phyloP scores from a whole-genome alignment of 148 eudicot genomes.

The Nepenthes mirabilis region DNA sequence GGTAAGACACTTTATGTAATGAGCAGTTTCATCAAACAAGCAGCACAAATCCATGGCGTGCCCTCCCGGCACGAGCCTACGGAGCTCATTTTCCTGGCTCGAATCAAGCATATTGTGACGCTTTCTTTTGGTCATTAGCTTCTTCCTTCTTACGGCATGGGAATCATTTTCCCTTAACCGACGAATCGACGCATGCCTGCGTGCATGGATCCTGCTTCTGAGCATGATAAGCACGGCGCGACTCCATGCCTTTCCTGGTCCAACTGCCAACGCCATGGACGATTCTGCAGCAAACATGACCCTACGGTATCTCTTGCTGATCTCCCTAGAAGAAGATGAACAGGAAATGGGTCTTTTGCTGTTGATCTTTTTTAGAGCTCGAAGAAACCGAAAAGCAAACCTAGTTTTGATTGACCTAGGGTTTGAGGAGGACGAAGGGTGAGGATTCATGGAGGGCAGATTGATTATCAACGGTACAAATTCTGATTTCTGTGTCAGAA shows the following conservation, averaged over 20 bases:
- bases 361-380: slow-evolving; percentile 39
- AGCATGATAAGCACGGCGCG: slow-evolving; percentile 39
- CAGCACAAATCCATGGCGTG: slow-evolving; percentile 41
- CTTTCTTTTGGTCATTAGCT: background rate
- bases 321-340: background rate
- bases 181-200: background rate
- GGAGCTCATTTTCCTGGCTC: slow-evolving; percentile 14
- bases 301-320: slow-evolving; percentile 8
- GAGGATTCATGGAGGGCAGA: slow-evolving; percentile 8
- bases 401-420: slow-evolving; percentile 31
- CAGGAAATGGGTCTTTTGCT: slow-evolving; percentile 2
- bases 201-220: slow-evolving; percentile 3
- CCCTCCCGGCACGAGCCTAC: slow-evolving; percentile 73
- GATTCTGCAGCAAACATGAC: slow-evolving; percentile 48
- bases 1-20: slow-evolving; percentile 63
- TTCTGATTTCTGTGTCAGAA: background rate
- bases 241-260: slow-evolving; percentile 60
- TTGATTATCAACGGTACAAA: background rate
- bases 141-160: background rate
- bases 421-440: slow-evolving; percentile 7
- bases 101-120: background rate
- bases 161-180: slow-evolving; percentile 3
- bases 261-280: slow-evolving; percentile 54
- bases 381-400: slow-evolving; percentile 42
- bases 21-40: slow-evolving; percentile 66